Base-by-base conservation (phyloP, 2,329 filamentous ascomycete species). In the Monosporascus sp. region DNA sequence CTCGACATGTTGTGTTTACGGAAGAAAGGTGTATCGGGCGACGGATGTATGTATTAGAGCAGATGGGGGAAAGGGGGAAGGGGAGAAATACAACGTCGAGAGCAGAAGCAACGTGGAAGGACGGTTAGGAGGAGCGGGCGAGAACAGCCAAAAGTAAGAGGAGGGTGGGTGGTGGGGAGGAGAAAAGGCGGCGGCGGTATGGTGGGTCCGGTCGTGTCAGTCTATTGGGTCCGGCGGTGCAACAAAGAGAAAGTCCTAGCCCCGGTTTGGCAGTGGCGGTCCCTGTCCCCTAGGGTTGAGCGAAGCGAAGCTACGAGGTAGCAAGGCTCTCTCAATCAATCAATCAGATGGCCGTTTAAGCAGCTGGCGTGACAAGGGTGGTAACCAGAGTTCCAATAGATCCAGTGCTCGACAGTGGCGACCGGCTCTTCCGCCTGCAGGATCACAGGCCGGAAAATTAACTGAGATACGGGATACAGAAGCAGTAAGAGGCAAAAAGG, bases 1-100 rank as follows among this genome's bases (percentile, higher is more conserved):
- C 73, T 73, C 67, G 75, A 67, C 68, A 69, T 69, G 35, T 50
- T 63, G 35, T 49, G 54, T 57, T 53, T 56, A 55, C 41, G 31
- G 47, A 48, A 48, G 55, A 48, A 52, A 50, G 50, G 39, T 53
- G 52, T 58, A 52, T 50, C 51, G 50, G 54, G 59, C 56, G 65
- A 64, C 57, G 60, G 60, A 57, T 49, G 39, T 25, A 48, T 45
- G 47, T 8, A 54, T 51, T 59, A 59, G 54, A 53, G 59, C 53
- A 45, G 52, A 44, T n/a, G 50, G 50, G 56, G 38, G 53, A 58
- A 51, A 47, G 41, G 53, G 60, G 49, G 44, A 51, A 51, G 44
- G 53, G 53, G 43, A 61, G 47, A 58, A 57, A 54, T 56, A 57
- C 49, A 56, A 52, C 53, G 55, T 57, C 41, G 51, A 55, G 54